These are phyloP conservation scores for Fusarium sp. DNA, from an alignment of 2,329 filamentous ascomycete genomes.

Conservation along the genomic window DNA sequence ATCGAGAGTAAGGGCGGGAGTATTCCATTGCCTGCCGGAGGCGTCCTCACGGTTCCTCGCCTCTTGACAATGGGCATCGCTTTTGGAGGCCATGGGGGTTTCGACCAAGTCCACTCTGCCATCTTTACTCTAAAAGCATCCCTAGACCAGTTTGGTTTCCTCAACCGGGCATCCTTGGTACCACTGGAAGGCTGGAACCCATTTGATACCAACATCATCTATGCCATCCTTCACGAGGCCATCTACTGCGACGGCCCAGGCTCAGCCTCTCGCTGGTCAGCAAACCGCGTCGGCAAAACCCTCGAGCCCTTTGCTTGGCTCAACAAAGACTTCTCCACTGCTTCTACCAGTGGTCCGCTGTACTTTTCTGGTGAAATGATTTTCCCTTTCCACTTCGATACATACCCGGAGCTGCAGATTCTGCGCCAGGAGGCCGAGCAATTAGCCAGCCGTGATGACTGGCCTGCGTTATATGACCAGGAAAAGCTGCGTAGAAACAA, in stretches of 20 bases:
- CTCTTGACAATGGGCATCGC: constrained; percentile 81
- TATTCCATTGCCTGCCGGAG: constrained; percentile 76
- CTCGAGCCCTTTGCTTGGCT: constrained; percentile 65
- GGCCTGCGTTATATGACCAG: constrained; percentile 81
- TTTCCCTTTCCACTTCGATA: constrained; percentile 85
- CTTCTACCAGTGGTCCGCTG: constrained; percentile 61
- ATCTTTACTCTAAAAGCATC: constrained; percentile 78
- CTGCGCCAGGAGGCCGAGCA: constrained; percentile 76
- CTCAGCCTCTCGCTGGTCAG: constrained; percentile 78
- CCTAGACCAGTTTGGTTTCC: constrained; percentile 77
- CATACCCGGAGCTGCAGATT: constrained; percentile 78
- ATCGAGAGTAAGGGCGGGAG: constrained; percentile 67
- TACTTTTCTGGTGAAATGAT: constrained; percentile 95
- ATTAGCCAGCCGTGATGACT: constrained; percentile 74
- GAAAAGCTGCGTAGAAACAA: constrained; percentile 78
- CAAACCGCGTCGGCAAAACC: constrained; percentile 68
- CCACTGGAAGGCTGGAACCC: constrained; percentile 73
- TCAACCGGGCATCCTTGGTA: constrained; percentile 77
- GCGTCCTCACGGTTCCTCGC: constrained; percentile 75
- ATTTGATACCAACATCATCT: constrained; percentile 83
- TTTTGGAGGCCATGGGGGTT: constrained; percentile 82
- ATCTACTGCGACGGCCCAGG: constrained; percentile 81
- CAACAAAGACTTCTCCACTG: constrained; percentile 44
- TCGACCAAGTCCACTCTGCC: constrained; percentile 79
- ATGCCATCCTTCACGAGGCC: constrained; percentile 87